Percentiles rank a stretch among this genome's conserved stretches.
Conservation (phyloP, 805 yeast genomes). For the Pichia thaimueangensis region DNA sequence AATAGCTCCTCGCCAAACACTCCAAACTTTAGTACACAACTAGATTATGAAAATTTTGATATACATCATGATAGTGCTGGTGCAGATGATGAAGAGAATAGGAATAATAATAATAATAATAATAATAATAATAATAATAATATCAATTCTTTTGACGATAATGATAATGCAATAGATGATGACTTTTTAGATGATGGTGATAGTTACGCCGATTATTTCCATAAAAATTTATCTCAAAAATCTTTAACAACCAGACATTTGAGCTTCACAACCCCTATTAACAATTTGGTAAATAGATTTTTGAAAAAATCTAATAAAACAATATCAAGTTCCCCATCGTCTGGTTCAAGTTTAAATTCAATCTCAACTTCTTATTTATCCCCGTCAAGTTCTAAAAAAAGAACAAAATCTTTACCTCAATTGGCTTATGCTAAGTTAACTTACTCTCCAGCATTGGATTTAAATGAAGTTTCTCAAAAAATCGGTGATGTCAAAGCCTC, state of each 20-base stretch:
- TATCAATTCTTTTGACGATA: no score
- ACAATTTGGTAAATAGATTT: slow-evolving; percentile 8
- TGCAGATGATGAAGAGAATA: neutral
- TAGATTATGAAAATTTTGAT: slow-evolving; percentile 14
- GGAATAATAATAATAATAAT: neutral
- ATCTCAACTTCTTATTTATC: neutral
- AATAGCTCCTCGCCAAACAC: no score
- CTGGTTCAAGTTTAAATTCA: no score
- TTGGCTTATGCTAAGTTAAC: slow-evolving; percentile 40
- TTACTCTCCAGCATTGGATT: slow-evolving; percentile 30
- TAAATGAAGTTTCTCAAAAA: slow-evolving; percentile 32
- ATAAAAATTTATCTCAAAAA: slow-evolving; percentile 1
- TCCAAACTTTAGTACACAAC: no score
- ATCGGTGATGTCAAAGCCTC: slow-evolving; percentile 38
- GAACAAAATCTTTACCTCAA: slow-evolving; percentile 52
- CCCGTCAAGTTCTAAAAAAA: slow-evolving; percentile 27
- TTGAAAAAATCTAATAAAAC: slow-evolving; percentile 5
- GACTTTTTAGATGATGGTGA: slow-evolving; percentile 3
- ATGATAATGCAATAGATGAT: slow-evolving; percentile 12
- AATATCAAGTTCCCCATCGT: no score
- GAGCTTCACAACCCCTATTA: slow-evolving; percentile 13
- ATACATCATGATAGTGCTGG: slow-evolving; percentile 6
- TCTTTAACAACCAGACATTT: slow-evolving; percentile 11
- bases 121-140: slow-evolving; percentile 3
- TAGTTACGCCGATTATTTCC: slow-evolving; percentile 1